Evolutionary conservation across 2,329 filamentous ascomycete genomes (phyloP).

Genomic region (Penicillium sp.): DNA sequence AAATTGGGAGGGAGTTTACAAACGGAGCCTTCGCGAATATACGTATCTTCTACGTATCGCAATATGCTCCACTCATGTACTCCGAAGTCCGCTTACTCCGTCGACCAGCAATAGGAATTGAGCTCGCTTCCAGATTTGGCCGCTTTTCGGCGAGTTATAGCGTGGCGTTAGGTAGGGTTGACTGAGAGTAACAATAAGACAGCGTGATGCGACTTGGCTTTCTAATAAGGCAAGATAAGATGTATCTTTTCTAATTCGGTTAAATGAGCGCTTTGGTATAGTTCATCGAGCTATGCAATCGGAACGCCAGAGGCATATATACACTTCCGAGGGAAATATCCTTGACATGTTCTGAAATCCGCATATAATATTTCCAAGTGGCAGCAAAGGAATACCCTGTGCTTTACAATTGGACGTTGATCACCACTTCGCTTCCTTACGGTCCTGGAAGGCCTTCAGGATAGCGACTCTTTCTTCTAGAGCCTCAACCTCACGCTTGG

Average conservation of each 20-base stretch:
- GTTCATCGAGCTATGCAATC: conserved; percentile 15
- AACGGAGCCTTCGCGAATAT: neutral
- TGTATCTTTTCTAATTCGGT: neutral
- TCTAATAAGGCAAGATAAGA: neutral
- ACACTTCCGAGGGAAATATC: conserved; percentile 9
- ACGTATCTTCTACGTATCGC: neutral
- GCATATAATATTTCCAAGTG: neutral
- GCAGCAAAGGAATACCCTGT: neutral
- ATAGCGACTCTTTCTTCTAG: conserved; percentile 81
- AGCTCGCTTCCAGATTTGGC: neutral
- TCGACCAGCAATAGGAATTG: neutral
- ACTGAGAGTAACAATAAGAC: neutral
- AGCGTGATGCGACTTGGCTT: neutral
- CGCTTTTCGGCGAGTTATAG: neutral
- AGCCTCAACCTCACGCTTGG: conserved; percentile 74
- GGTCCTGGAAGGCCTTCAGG: conserved; percentile 67
- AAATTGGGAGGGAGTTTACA: neutral
- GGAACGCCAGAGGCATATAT: conserved; percentile 17
- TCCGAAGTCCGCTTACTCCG: neutral
- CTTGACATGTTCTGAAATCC: neutral
- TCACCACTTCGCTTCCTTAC: conserved; percentile 57
- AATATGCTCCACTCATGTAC: neutral
- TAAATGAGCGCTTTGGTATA: conserved; percentile 4
- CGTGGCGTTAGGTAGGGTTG: neutral
- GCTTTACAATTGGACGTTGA: conserved; percentile 11